Evolutionary conservation across 352 stramenopile genomes (phyloP).

Genomic region (Globisporangium abappressorium): DNA sequence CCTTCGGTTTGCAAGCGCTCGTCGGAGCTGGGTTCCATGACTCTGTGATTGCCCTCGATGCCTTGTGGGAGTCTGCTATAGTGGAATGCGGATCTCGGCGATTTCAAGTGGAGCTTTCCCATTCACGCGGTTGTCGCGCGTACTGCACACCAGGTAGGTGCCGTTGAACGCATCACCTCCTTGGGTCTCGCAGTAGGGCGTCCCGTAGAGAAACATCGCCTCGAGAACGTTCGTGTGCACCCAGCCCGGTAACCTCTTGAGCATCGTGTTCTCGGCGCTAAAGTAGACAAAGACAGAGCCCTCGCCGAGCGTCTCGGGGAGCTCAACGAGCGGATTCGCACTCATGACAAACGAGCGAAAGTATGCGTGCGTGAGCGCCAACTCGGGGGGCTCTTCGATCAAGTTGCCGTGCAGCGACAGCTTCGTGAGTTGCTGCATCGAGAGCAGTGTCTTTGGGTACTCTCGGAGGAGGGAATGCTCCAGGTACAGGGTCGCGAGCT

Average conservation of each 20-base stretch:
- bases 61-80: no score
- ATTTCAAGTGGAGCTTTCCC: neutral
- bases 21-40: no score
- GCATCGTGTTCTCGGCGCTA: neutral
- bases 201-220: neutral
- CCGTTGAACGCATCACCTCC: neutral
- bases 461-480: conserved; percentile 17
- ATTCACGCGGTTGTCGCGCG: neutral
- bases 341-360: neutral
- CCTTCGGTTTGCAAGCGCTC: neutral
- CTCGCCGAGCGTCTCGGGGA: conserved; percentile 1
- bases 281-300: neutral
- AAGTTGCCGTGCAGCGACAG: neutral
- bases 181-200: neutral
- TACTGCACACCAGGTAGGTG: neutral
- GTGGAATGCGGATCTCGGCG: neutral
- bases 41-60: no score
- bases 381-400: neutral
- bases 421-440: neutral
- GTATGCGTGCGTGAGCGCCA: neutral
- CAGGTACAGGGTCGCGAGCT: neutral
- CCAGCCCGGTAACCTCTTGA: conserved; percentile 3
- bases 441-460: conserved; percentile 5
- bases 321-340: neutral
- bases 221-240: neutral